Base-by-base conservation (phyloP, 352 stramenopile genomes). In the Phytopythium montanum region DNA sequence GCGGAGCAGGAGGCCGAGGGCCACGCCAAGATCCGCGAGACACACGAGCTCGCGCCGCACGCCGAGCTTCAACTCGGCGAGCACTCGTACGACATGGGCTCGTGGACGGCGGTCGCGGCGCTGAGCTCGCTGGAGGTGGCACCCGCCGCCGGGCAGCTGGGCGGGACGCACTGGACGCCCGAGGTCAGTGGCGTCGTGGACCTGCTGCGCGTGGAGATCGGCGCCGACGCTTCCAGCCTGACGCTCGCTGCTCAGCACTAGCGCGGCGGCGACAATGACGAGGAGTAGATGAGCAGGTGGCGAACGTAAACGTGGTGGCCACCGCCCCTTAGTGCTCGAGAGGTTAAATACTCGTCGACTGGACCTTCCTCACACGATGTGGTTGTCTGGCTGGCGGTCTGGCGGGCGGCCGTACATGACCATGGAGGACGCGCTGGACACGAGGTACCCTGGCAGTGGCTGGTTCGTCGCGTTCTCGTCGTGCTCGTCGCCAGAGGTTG, bases 41-140 rank as follows among this genome's bases (percentile, higher is more conserved):
- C 68, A 36, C 59, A 72, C 42, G 73, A 81, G 60, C 46, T 91
- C 41, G 76, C 65, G 25, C 71, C 82, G 0, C 59, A 77, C 9
- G 67, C 65, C 1, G 68, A 75, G 31, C 59, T 56, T 6, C 74
- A 38, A 26, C 64, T 92, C 39, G 68, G 73, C 34, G 82, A 89
- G 59, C 74, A 87, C 58, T 69, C 82, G 66, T 92, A 87, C 72
- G 73, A 94, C 71, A 94, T 94, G 85, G 85, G 73, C 58, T 68
- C 71, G 36, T 92, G 77, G 79, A 90, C 72, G 46, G 81, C 79
- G 5, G 68, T 83, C 34, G 83, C 82, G 9, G 69, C 81, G 50
- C 64, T 94, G 19, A 68, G 72, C 54, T 76, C 77, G 38, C 51
- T 94, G 14, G 62, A 89, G 31, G 82, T 89, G 7, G 70, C 86